These are phyloP conservation scores for Coemansia sp. DNA, from an alignment of 192 early-diverging fungal genomes.

Conservation along the genomic window DNA sequence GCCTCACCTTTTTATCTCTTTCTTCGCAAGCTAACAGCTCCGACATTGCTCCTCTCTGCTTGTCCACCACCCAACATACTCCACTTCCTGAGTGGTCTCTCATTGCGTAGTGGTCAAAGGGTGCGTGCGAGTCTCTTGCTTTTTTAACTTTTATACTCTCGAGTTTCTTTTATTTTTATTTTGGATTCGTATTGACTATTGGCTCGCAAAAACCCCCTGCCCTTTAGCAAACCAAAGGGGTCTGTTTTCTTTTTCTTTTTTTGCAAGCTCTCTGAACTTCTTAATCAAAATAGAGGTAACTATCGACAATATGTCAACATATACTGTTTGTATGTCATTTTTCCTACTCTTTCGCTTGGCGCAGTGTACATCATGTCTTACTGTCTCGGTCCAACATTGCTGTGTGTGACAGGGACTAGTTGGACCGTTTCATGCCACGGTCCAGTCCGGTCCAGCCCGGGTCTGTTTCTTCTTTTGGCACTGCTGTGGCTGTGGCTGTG, in stretches of 20 bases:
- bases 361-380: background rate
- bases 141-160: background rate
- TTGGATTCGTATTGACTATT: background rate
- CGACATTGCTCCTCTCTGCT: constrained; percentile 1
- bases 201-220: background rate
- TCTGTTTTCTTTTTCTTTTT: background rate
- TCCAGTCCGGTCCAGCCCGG: background rate
- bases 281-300: background rate
- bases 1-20: constrained; percentile 1
- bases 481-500: background rate
- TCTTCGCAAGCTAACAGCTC: background rate
- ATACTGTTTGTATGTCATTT: background rate
- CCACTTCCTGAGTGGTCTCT: background rate
- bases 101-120: background rate
- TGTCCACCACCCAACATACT: background rate
- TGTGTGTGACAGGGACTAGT: background rate
- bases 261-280: background rate
- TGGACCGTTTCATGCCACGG: background rate
- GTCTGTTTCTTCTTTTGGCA: background rate
- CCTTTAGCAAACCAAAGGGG: background rate
- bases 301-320: background rate
- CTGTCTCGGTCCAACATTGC: background rate
- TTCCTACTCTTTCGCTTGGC: background rate
- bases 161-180: background rate
- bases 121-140: background rate